Conservation (phyloP, 176 grass and related monocot genomes). For the Guadua angustifolia region DNA sequence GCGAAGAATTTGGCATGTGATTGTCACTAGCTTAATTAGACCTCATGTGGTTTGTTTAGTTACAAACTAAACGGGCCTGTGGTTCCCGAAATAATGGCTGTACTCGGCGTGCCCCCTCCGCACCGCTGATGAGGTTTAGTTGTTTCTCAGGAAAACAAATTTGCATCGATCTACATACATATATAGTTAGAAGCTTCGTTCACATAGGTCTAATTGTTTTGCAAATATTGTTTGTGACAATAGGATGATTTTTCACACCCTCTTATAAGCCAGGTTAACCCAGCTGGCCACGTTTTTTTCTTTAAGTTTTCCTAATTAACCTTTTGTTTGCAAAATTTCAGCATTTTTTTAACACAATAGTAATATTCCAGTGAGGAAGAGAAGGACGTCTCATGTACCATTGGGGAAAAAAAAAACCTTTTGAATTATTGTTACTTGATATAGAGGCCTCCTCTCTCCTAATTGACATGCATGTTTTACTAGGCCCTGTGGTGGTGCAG, state of each 20-base stretch:
- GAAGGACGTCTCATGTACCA: not conserved
- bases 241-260: not conserved
- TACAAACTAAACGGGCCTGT: not conserved
- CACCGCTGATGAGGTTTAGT: not conserved
- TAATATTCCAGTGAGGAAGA: too few relatives aligned
- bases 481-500: constrained; percentile 24
- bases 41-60: constrained; percentile 17
- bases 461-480: constrained; percentile 37
- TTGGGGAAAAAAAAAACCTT: not conserved
- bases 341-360: not conserved
- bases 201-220: not conserved
- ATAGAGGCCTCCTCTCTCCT: not conserved
- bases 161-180: not conserved
- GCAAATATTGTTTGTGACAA: not conserved
- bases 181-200: not conserved
- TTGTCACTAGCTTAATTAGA: not conserved
- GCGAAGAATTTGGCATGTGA: constrained; percentile 35
- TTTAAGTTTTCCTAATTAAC: not conserved
- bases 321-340: not conserved
- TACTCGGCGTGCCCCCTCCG: not conserved
- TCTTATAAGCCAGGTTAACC: not conserved
- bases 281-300: not conserved
- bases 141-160: not conserved
- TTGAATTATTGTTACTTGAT: not conserved
- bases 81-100: not conserved